Percentiles rank a stretch among this genome's conserved stretches.
These are phyloP conservation scores for Vaccinium corymbosum DNA, from an alignment of 148 eudicot genomes.

Conservation along the genomic window DNA sequence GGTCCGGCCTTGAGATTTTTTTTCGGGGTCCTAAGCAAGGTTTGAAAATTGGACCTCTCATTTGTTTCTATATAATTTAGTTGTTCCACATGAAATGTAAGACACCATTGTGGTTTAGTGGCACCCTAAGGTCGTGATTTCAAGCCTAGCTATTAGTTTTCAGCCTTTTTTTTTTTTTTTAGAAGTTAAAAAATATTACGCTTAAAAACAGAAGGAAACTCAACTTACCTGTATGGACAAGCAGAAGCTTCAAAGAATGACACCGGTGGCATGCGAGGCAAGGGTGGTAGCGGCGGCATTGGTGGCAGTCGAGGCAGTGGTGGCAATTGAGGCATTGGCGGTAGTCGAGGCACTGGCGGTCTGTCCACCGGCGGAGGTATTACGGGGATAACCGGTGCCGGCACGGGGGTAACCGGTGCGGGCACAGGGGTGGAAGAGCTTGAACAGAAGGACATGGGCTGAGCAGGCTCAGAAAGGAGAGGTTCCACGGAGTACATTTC, in stretches of 20 bases:
- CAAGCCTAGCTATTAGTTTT: too few relatives aligned
- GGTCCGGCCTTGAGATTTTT: too few relatives aligned
- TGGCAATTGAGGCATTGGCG: constrained; percentile 38
- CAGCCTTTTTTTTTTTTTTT: too few relatives aligned
- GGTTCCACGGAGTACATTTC: constrained; percentile 65
- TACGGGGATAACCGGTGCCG: constrained; percentile 23
- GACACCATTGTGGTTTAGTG: too few relatives aligned
- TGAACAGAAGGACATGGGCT: constrained; percentile 66
- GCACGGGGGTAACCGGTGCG: constrained; percentile 23
- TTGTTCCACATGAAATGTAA: too few relatives aligned
- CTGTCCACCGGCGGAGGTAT: constrained; percentile 21
- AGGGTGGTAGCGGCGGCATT: constrained; percentile 45
- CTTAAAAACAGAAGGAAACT: neutral
- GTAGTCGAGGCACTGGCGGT: constrained; percentile 2
- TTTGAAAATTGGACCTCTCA: too few relatives aligned
- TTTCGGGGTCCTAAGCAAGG: too few relatives aligned
- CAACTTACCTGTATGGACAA: constrained; percentile 65
- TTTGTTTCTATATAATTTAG: too few relatives aligned
- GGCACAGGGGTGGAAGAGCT: constrained; percentile 25
- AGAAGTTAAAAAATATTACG: too few relatives aligned
- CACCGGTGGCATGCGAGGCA: constrained; percentile 40
- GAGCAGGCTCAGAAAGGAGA: constrained; percentile 68
- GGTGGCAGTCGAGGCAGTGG: constrained; percentile 29
- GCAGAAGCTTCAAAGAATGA: constrained; percentile 66
- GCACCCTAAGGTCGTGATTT: too few relatives aligned